Base-by-base conservation (phyloP, 177 flowering plant species). In the Vitis hybrid region DNA sequence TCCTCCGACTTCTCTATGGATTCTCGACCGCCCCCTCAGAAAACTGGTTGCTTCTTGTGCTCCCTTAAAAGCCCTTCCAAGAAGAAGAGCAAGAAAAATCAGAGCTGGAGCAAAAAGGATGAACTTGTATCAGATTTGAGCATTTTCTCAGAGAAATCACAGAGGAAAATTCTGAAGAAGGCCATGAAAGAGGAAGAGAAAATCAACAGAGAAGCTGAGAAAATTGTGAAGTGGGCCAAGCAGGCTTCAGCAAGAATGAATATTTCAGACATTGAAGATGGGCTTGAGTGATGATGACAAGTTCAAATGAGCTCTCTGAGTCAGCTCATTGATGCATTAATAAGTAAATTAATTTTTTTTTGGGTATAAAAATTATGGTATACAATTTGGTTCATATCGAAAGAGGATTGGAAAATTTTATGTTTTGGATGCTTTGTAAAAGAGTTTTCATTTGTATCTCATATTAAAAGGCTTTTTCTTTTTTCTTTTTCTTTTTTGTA, bases 161-260 rank as follows among this genome's bases (percentile, higher is more conserved):
- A 87, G 78, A 50, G 70, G 59, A 79, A 78, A 67, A 71, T 73
- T 64, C 70, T 88, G 69, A 87, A 85, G 80, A 80, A 76, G 69
- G 88, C 85, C 18, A 72, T 78, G 85, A 76, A 81, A 73, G 92
- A 88, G 72, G 78, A 91, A 59, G 81, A 85, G 79, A 84, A 78
- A 77, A 74, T 92, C 12, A 79, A 56, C 64, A 59, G 76, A 16
- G 95, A 91, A 56, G 88, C 91, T 1, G 91, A 84, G 77, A 84
- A 88, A 61, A 82, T 88, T 55, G 84, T 88, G 24, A 79, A 83
- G 58, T 83, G 83, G 92, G 93, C 87, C 3, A 88, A 84, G 70
- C 90, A 89, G 56, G 82, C 80, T n/a, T 87, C 96, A 50, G 83
- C 86, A 0, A 83, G 90, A 73, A 83, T 88, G 79, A 78, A 76